Evolutionary conservation across 495 filamentous ascomycete species (phyloP).

Genomic region (Margaritispora aquatica): DNA sequence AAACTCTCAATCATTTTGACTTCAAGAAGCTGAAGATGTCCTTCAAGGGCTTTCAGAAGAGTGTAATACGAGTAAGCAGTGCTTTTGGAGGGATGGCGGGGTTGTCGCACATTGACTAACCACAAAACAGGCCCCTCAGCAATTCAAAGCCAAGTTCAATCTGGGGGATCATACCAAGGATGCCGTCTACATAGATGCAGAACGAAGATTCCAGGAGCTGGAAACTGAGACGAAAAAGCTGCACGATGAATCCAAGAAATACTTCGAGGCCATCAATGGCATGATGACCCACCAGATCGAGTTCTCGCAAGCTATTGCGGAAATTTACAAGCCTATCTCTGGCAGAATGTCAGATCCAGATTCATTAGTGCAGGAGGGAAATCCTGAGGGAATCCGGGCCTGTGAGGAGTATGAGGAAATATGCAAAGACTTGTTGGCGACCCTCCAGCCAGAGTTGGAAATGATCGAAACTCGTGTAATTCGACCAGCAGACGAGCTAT

Average conservation of each 20-base stretch:
- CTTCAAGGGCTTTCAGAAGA: constrained; percentile 93
- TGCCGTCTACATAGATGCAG: constrained; percentile 88
- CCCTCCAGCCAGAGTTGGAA: constrained; percentile 84
- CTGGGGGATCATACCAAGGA: constrained; percentile 92
- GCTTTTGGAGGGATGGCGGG: constrained; percentile 7
- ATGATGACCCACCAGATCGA: constrained; percentile 98
- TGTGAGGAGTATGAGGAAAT: constrained; percentile 96
- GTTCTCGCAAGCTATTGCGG: constrained; percentile 90
- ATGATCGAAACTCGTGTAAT: constrained; percentile 95
- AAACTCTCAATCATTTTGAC: constrained; percentile 1
- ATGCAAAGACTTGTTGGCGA: constrained; percentile 83
- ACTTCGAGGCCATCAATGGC: constrained; percentile 95
- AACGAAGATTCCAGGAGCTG: constrained; percentile 88
- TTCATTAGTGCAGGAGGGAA: constrained; percentile 71
- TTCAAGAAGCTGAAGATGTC: constrained; percentile 58
- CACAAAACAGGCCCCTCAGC: constrained; percentile 69
- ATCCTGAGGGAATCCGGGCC: constrained; percentile 88
- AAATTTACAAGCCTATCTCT: constrained; percentile 98
- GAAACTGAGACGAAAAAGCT: constrained; percentile 94
- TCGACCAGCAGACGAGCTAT: constrained; percentile 86
- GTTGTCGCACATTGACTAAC: constrained; percentile 21
- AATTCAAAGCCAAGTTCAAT: constrained; percentile 86
- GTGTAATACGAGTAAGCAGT: constrained; percentile 64
- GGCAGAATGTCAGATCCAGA: constrained; percentile 92
- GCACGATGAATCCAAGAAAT: constrained; percentile 91